phyloP scores from a whole-genome alignment of 31 red algal species.

The Porphyra umbilicalis region DNA sequence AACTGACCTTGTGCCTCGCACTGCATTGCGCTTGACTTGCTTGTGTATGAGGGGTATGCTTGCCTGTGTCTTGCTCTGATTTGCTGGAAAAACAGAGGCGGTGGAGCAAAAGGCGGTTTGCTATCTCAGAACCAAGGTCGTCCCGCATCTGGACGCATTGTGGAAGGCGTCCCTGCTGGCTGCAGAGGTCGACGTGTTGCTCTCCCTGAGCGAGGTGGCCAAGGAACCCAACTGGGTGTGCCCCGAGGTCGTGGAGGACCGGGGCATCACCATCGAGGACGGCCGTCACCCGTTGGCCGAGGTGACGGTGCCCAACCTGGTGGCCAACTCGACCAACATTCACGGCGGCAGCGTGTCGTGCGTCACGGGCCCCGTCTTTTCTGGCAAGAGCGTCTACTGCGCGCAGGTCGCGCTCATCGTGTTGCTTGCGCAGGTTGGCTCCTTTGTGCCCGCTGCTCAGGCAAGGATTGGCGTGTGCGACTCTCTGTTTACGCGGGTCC shows the following conservation, averaged over 20 bases:
- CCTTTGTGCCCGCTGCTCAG: conserved; percentile 59
- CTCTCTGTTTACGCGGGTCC: conserved; percentile 62
- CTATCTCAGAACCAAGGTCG: conserved; percentile 29
- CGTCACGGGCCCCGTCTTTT: conserved; percentile 61
- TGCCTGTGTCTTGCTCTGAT: too few relatives aligned
- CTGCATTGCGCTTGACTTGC: too few relatives aligned
- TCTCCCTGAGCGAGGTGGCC: conserved; percentile 30
- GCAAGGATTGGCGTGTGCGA: conserved; percentile 38
- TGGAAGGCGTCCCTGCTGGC: conserved; percentile 19
- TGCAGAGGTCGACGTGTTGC: conserved; percentile 52
- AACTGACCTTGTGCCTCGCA: too few relatives aligned
- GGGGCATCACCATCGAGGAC: conserved; percentile 26
- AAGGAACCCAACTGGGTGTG: conserved; percentile 50
- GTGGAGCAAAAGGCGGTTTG: conserved; percentile 59
- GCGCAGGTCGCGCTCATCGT: conserved; percentile 61
- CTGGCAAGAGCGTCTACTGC: conserved; percentile 86
- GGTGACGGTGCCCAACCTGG: conserved; percentile 26
- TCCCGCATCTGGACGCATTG: conserved; percentile 4
- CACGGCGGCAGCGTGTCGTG: conserved; percentile 49
- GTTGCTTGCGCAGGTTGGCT: conserved; percentile 84
- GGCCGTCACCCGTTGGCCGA: conserved; percentile 51
- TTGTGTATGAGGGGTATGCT: too few relatives aligned
- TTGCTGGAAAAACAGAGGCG: neutral
- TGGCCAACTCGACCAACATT: conserved; percentile 46
- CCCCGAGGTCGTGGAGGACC: conserved; percentile 24